Evolutionary conservation across 2,329 filamentous ascomycete genomes (phyloP).

Genomic region (Lithohypha guttulata): DNA sequence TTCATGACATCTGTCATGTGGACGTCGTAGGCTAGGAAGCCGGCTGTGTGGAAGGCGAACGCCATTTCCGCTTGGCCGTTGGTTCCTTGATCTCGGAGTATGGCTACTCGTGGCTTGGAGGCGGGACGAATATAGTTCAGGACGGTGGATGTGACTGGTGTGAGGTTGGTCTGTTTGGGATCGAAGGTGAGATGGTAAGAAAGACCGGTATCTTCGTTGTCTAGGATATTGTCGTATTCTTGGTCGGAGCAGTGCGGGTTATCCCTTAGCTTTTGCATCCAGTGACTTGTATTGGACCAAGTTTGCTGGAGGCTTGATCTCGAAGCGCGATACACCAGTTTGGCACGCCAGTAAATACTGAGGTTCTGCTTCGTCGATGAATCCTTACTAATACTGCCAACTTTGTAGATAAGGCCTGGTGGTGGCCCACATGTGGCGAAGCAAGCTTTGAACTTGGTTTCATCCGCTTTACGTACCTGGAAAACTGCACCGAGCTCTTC

Average conservation of each 20-base stretch:
- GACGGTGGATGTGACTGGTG: constrained; percentile 26
- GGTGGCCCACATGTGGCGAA: constrained; percentile 86
- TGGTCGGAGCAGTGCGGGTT: constrained; percentile 77
- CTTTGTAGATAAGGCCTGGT: constrained; percentile 68
- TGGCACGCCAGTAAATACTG: constrained; percentile 60
- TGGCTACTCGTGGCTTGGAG: constrained; percentile 67
- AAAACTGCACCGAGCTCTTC: constrained; percentile 94
- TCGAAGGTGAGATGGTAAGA: constrained; percentile 74
- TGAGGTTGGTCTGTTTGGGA: constrained; percentile 57
- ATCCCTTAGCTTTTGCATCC: constrained; percentile 84
- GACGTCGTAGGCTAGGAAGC: constrained; percentile 83
- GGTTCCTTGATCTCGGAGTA: constrained; percentile 88
- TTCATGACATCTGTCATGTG: constrained; percentile 92
- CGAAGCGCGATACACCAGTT: constrained; percentile 57
- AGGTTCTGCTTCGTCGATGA: constrained; percentile 60
- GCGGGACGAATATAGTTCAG: constrained; percentile 51
- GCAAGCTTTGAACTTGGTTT: constrained; percentile 75
- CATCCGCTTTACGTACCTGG: constrained; percentile 77
- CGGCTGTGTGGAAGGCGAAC: constrained; percentile 83
- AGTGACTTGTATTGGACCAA: constrained; percentile 80
- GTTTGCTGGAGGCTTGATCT: constrained; percentile 69
- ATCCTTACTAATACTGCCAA: constrained; percentile 60
- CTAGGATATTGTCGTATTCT: constrained; percentile 64
- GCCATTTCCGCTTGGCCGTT: constrained; percentile 98
- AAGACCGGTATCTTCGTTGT: constrained; percentile 70